Conservation (phyloP, 208 protist genomes). For the Trypanosoma vivax region DNA sequence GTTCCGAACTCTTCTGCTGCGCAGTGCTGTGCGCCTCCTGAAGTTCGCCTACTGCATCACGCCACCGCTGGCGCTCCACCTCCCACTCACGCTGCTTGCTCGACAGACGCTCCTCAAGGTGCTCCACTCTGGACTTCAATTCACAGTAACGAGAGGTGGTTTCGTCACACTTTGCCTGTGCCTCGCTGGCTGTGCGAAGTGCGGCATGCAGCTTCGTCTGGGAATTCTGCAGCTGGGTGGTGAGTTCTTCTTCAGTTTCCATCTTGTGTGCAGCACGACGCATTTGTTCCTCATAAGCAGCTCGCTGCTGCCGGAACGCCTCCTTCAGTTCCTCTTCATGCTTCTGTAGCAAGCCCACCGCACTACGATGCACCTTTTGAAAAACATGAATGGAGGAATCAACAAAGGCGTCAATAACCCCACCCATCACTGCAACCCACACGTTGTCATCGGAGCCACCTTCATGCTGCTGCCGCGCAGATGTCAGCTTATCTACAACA, state of each 20-base stretch:
- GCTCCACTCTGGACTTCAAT: slow-evolving; percentile 3
- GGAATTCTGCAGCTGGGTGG: slow-evolving; percentile 2
- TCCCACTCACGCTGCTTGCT: slow-evolving; percentile 9
- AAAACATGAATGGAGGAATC: slow-evolving; percentile 12
- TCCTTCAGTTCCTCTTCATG: slow-evolving; percentile 2
- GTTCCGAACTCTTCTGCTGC: neutral
- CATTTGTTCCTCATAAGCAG: slow-evolving; percentile 1
- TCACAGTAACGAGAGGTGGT: slow-evolving; percentile 3
- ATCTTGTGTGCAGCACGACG: neutral
- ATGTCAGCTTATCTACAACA: neutral
- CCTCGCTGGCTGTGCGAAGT: neutral
- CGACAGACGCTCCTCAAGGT: slow-evolving; percentile 11
- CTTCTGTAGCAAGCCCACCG: slow-evolving; percentile 1
- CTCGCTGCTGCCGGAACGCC: neutral
- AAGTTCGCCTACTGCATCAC: slow-evolving; percentile 2
- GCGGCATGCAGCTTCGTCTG: neutral
- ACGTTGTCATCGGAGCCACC: neutral
- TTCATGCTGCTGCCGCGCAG: neutral
- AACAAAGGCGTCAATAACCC: slow-evolving; percentile 15
- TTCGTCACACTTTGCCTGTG: neutral
- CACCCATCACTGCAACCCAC: neutral
- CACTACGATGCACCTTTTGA: slow-evolving; percentile 1
- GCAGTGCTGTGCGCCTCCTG: slow-evolving; percentile 1
- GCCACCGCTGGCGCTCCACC: slow-evolving; percentile 17
- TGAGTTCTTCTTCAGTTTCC: neutral